phyloP scores from a whole-genome alignment of 345 rosid genomes.

The Boechera stricta region DNA sequence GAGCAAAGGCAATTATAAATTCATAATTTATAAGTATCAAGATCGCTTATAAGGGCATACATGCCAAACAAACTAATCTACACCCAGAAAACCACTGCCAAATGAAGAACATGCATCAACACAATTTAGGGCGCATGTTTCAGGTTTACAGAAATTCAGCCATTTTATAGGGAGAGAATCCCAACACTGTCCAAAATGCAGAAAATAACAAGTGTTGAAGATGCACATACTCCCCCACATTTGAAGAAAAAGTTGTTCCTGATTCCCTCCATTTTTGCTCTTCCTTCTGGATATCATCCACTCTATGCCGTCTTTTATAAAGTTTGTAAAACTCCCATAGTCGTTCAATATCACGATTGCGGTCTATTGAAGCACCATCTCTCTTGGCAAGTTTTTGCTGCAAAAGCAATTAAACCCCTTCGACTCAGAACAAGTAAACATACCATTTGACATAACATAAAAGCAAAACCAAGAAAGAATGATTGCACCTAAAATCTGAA shows the following conservation, averaged over 20 bases:
- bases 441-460: constrained; percentile 16
- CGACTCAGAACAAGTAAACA: constrained; percentile 22
- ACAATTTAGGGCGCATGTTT: constrained; percentile 1
- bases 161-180: constrained; percentile 5
- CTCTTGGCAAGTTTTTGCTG: constrained; percentile 98
- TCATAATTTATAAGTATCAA: constrained; percentile 13
- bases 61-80: constrained; percentile 25
- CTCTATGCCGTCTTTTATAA: constrained; percentile 73
- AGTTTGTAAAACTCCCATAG: constrained; percentile 83
- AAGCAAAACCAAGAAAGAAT: constrained; percentile 16
- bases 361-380: constrained; percentile 76
- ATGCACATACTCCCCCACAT: constrained; percentile 78
- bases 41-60: background rate
- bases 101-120: constrained; percentile 20
- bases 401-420: constrained; percentile 42
- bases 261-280: constrained; percentile 83
- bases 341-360: constrained; percentile 79
- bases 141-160: constrained; percentile 9
- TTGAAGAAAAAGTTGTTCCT: constrained; percentile 67
- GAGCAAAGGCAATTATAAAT: constrained; percentile 20
- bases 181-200: constrained; percentile 21
- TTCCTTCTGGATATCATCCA: constrained; percentile 87
- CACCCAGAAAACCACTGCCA: constrained; percentile 12
- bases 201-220: constrained; percentile 28
- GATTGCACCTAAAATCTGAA: background rate